These are phyloP conservation scores for Sporopachydermia lactativora DNA, from an alignment of 805 yeast genomes.

Conservation along the genomic window DNA sequence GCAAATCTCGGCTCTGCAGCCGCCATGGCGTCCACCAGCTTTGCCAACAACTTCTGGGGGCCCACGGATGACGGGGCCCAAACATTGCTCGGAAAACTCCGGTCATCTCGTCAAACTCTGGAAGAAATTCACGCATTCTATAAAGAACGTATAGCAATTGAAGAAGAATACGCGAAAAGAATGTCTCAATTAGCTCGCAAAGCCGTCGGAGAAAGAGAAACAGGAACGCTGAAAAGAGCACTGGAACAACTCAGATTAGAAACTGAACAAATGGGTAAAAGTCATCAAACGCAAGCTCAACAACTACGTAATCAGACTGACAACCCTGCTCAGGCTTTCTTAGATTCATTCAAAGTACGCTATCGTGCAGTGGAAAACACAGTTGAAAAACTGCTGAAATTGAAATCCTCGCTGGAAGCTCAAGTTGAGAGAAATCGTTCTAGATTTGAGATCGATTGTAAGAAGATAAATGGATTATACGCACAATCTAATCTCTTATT, in stretches of 20 bases:
- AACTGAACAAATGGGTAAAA: slow-evolving; percentile 41
- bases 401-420: slow-evolving; percentile 25
- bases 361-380: slow-evolving; percentile 43
- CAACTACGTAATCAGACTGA: slow-evolving; percentile 37
- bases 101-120: slow-evolving; percentile 6
- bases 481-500: slow-evolving; percentile 55
- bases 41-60: too few relatives aligned
- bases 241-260: slow-evolving; percentile 45
- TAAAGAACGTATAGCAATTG: slow-evolving; percentile 37
- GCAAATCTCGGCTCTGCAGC: too few relatives aligned
- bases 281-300: slow-evolving; percentile 37
- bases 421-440: slow-evolving; percentile 24
- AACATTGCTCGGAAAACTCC: background rate
- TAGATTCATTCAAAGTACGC: slow-evolving; percentile 34
- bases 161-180: slow-evolving; percentile 55
- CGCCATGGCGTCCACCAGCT: too few relatives aligned
- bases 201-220: slow-evolving; percentile 39
- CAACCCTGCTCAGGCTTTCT: slow-evolving; percentile 39
- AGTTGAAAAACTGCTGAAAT: slow-evolving; percentile 37
- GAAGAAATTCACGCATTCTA: slow-evolving; percentile 24
- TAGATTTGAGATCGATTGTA: slow-evolving; percentile 43
- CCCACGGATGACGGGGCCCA: slow-evolving; percentile 22
- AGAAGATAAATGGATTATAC: slow-evolving; percentile 39
- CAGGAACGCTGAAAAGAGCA: slow-evolving; percentile 44
- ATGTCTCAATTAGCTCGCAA: slow-evolving; percentile 36